Percentiles rank a stretch among this genome's conserved stretches.
Evolutionary conservation across 1,139 yeast genomes (phyloP).

Genomic region (Zhuliangozyma blackwelliae): DNA sequence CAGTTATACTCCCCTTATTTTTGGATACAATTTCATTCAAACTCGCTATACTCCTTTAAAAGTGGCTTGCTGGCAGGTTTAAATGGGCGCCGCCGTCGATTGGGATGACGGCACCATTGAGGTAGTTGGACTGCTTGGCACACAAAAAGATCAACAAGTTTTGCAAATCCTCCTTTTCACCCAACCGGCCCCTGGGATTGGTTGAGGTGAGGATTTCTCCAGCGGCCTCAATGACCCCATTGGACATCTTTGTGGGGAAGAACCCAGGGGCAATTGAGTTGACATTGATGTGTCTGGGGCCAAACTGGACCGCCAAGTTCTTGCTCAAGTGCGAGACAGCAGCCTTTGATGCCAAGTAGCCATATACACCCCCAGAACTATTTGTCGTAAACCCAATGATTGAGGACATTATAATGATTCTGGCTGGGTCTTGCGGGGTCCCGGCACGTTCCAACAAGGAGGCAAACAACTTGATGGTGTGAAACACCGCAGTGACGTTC

Average conservation of each 20-base stretch:
- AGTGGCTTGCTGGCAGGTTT: conserved; percentile 17
- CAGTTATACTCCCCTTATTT: neutral
- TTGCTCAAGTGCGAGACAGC: conserved; percentile 71
- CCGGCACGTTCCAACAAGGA: conserved; percentile 58
- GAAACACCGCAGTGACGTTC: conserved; percentile 70
- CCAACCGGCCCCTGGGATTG: conserved; percentile 67
- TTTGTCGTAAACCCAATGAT: conserved; percentile 44
- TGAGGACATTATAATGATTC: conserved; percentile 67
- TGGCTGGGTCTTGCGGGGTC: conserved; percentile 55
- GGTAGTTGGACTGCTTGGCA: conserved; percentile 55
- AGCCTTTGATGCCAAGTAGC: conserved; percentile 73
- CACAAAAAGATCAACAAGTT: conserved; percentile 57
- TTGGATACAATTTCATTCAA: neutral
- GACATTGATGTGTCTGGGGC: conserved; percentile 63
- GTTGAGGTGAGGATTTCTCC: conserved; percentile 47
- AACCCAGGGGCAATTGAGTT: conserved; percentile 76
- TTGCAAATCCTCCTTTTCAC: conserved; percentile 58
- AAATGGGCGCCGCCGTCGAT: conserved; percentile 64
- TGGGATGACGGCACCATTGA: conserved; percentile 72
- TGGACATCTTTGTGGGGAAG: conserved; percentile 74
- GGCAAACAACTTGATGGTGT: conserved; percentile 57
- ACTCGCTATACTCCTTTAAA: conserved; percentile 6
- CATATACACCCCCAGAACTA: conserved; percentile 56
- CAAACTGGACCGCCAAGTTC: conserved; percentile 58
- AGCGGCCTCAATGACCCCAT: conserved; percentile 53